phyloP scores from a whole-genome alignment of 1,284 basidiomycete species.

The Cryptococcus wingfieldii region DNA sequence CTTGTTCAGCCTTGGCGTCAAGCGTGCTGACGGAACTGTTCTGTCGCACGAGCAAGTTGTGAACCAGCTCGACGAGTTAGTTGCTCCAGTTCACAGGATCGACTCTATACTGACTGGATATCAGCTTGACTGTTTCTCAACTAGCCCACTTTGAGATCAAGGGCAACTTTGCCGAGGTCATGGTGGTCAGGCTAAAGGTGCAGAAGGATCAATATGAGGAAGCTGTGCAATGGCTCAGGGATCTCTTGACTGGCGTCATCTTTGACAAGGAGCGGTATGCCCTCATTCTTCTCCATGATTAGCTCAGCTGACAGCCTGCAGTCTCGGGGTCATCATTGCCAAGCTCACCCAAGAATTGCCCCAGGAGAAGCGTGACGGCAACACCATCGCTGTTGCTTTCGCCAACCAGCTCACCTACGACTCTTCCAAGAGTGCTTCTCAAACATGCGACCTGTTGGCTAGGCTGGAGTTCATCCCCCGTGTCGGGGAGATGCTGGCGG shows the following conservation, averaged over 20 bases:
- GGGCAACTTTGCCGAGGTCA: slow-evolving; percentile 66
- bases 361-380: slow-evolving; percentile 85
- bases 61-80: slow-evolving; percentile 71
- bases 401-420: slow-evolving; percentile 66
- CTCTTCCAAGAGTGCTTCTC: slow-evolving; percentile 65
- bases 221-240: slow-evolving; percentile 81
- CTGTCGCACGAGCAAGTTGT: slow-evolving; percentile 87
- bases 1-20: slow-evolving; percentile 86
- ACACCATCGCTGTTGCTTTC: slow-evolving; percentile 70
- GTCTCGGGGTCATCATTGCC: slow-evolving; percentile 77
- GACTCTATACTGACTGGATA: not conserved
- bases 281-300: not conserved
- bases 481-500: slow-evolving; percentile 67
- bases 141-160: slow-evolving; percentile 68
- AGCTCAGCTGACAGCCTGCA: slow-evolving; percentile 35
- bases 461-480: slow-evolving; percentile 77
- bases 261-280: slow-evolving; percentile 78
- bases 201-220: slow-evolving; percentile 74
- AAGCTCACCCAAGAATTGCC: slow-evolving; percentile 92
- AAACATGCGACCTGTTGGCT: slow-evolving; percentile 66
- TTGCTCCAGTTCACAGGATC: not conserved
- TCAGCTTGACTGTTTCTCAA: slow-evolving; percentile 77
- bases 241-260: slow-evolving; percentile 75
- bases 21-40: slow-evolving; percentile 63
- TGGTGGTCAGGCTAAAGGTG: slow-evolving; percentile 78